Evolutionary conservation across 2,329 filamentous ascomycete species (phyloP).

Genomic region (Penicillium occitanis): DNA sequence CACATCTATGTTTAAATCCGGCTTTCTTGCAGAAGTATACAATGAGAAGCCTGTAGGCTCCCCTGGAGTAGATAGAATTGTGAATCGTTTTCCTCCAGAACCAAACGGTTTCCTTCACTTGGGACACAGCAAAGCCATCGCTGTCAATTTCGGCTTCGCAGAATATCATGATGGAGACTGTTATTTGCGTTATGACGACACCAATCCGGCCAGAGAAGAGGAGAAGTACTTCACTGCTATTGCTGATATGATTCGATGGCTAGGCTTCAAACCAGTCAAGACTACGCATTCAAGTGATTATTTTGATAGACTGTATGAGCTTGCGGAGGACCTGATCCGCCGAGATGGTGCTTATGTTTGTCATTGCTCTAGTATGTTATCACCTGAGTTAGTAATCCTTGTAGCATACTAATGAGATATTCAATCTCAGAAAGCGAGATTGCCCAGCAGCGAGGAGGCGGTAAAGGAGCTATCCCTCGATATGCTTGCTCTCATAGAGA

Average conservation of each 20-base stretch:
- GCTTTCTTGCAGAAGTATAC: slow-evolving; percentile 72
- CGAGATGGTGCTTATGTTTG: slow-evolving; percentile 76
- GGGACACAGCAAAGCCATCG: slow-evolving; percentile 92
- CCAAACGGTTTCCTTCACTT: slow-evolving; percentile 80
- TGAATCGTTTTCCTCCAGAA: slow-evolving; percentile 78
- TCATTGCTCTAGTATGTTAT: slow-evolving; percentile 66
- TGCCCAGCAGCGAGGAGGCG: neutral
- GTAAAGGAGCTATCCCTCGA: neutral
- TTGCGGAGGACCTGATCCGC: slow-evolving; percentile 79
- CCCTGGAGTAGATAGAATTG: slow-evolving; percentile 34
- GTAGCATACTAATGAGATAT: slow-evolving; percentile 60
- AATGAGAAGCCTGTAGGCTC: slow-evolving; percentile 57
- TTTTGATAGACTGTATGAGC: slow-evolving; percentile 82
- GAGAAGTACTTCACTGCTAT: slow-evolving; percentile 89
- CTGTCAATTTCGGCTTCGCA: slow-evolving; percentile 95
- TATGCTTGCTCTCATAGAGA: neutral
- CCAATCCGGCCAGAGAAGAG: slow-evolving; percentile 91
- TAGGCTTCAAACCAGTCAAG: slow-evolving; percentile 74
- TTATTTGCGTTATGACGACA: slow-evolving; percentile 85
- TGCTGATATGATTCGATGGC: slow-evolving; percentile 80
- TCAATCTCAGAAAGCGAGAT: slow-evolving; percentile 42
- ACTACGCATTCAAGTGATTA: slow-evolving; percentile 90
- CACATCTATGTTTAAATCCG: slow-evolving; percentile 69
- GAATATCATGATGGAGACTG: slow-evolving; percentile 72
- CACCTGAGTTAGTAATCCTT: neutral